phyloP scores from a whole-genome alignment of 306 rosid species.

The Trifolium fragiferum region DNA sequence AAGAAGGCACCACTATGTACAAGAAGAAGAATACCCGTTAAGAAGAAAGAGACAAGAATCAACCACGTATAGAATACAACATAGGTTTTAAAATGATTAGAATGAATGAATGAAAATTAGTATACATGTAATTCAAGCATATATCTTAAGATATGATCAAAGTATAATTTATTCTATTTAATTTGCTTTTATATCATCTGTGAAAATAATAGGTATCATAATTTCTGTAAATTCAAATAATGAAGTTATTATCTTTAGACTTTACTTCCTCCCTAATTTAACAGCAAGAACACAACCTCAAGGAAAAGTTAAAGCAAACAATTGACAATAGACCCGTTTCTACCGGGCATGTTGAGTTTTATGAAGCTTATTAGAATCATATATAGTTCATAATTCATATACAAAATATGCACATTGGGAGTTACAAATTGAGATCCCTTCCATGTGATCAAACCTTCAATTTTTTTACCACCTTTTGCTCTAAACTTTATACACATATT shows the following conservation, averaged over 20 bases:
- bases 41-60: too few species aligned
- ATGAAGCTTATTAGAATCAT: constrained; percentile 33
- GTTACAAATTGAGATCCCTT: constrained; percentile 43
- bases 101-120: too few species aligned
- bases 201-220: too few species aligned
- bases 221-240: background rate
- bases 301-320: constrained; percentile 37
- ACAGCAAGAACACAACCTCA: background rate
- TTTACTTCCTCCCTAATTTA: constrained; percentile 41
- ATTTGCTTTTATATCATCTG: too few species aligned
- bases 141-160: too few species aligned
- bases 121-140: too few species aligned
- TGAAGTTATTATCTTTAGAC: constrained; percentile 16
- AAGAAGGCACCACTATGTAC: too few species aligned
- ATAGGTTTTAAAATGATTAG: too few species aligned
- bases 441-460: constrained; percentile 48
- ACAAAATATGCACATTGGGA: constrained; percentile 48
- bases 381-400: constrained; percentile 25
- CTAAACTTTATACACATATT: constrained; percentile 34
- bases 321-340: constrained; percentile 45
- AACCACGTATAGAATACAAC: too few species aligned
- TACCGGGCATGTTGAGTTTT: constrained; percentile 35
- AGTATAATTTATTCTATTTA: too few species aligned
- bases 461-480: background rate
- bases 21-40: too few species aligned